Conservation (phyloP, 768 basidiomycete species). For the Lactarius hatsudake region DNA sequence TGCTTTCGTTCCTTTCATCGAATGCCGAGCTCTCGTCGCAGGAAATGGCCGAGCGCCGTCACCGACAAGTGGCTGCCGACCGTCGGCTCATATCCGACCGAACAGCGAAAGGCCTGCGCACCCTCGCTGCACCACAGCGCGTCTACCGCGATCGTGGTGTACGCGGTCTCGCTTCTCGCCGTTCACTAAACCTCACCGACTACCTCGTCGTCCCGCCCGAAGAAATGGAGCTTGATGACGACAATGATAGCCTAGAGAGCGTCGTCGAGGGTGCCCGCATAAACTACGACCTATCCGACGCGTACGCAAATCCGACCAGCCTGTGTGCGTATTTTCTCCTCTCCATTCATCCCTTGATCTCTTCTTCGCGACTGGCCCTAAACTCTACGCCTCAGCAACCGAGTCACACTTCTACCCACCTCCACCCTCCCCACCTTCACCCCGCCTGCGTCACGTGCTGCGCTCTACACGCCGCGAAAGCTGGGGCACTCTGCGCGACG, state of each 20-base stretch:
- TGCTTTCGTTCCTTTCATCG: background rate
- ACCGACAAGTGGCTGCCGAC: conserved; percentile 51
- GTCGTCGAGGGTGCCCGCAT: conserved; percentile 53
- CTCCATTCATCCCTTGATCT: background rate
- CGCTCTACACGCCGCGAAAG: conserved; percentile 21
- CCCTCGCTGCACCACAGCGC: conserved; percentile 51
- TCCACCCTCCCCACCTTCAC: conserved; percentile 11
- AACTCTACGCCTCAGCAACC: background rate
- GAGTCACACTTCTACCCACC: conserved; percentile 13
- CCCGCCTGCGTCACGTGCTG: conserved; percentile 16
- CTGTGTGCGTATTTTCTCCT: conserved; percentile 10
- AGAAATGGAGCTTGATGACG: conserved; percentile 54
- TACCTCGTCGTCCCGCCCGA: conserved; percentile 52
- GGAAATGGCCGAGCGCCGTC: conserved; percentile 76
- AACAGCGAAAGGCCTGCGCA: conserved; percentile 60
- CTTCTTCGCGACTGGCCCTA: background rate
- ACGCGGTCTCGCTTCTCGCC: conserved; percentile 9
- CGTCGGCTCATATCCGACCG: conserved; percentile 62
- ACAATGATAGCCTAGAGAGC: conserved; percentile 59
- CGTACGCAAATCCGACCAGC: conserved; percentile 37
- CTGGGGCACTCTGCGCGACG: conserved; percentile 19
- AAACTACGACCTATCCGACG: conserved; percentile 64
- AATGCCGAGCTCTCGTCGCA: conserved; percentile 32
- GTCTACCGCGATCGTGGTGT: conserved; percentile 44
- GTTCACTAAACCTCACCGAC: conserved; percentile 45